These are phyloP conservation scores for Neurospora africana DNA, from an alignment of 495 filamentous ascomycete species.

Conservation along the genomic window DNA sequence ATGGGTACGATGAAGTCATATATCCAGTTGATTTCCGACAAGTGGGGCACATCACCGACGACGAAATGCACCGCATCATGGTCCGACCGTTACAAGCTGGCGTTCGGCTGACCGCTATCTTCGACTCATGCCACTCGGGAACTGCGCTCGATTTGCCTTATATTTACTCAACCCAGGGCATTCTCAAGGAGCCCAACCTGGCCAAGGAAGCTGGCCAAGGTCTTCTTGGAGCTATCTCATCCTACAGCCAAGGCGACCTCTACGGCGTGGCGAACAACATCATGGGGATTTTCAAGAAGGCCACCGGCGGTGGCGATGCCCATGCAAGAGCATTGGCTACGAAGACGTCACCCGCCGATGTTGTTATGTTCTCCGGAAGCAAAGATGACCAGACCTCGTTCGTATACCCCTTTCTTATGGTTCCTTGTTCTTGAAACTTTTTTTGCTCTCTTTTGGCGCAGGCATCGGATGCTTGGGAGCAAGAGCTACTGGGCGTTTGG, in stretches of 20 bases:
- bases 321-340: conserved; percentile 72
- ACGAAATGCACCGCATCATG: conserved; percentile 99
- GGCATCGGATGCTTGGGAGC: background rate
- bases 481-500: background rate
- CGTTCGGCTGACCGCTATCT: conserved; percentile 91
- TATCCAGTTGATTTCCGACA: conserved; percentile 91
- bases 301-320: conserved; percentile 70
- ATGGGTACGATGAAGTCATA: conserved; percentile 96
- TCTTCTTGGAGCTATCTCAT: conserved; percentile 76
- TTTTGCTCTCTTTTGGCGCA: background rate
- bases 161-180: conserved; percentile 88
- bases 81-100: conserved; percentile 70
- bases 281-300: conserved; percentile 88
- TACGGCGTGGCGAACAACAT: conserved; percentile 70
- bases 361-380: conserved; percentile 94
- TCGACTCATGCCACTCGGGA: conserved; percentile 98
- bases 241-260: conserved; percentile 84
- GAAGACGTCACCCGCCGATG: conserved; percentile 90
- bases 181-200: conserved; percentile 96
- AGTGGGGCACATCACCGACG: conserved; percentile 90
- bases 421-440: conserved; percentile 10
- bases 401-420: conserved; percentile 36
- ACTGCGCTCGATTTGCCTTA: conserved; percentile 94
- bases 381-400: conserved; percentile 94
- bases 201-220: conserved; percentile 97